These are phyloP conservation scores for Triglochin maritima DNA, from an alignment of 106 monocot species.

Conservation along the genomic window DNA sequence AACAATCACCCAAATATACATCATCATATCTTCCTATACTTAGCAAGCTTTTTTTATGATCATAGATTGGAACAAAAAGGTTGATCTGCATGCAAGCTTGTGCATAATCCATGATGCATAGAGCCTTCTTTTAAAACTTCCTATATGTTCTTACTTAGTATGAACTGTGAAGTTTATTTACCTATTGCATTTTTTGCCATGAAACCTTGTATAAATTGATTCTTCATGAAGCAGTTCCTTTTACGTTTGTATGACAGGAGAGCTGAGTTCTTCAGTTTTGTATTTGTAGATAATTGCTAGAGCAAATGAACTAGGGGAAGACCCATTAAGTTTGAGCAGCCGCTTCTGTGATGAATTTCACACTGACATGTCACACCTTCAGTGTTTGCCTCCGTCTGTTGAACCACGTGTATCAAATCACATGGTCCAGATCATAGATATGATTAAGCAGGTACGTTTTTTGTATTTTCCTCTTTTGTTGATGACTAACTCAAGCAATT, in stretches of 20 bases:
- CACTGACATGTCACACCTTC: conserved; percentile 69
- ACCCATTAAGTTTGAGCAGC: conserved; percentile 78
- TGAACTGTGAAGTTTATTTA: background rate
- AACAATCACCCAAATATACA: no score
- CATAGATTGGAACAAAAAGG: no score
- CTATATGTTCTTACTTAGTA: background rate
- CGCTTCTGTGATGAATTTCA: conserved; percentile 80
- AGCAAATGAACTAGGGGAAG: conserved; percentile 78
- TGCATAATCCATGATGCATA: background rate
- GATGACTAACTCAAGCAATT: no score
- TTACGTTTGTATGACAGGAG: conserved; percentile 58
- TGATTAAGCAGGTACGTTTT: conserved; percentile 73
- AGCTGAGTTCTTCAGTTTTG: conserved; percentile 68
- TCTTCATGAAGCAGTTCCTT: background rate
- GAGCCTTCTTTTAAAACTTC: background rate
- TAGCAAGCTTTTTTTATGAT: no score
- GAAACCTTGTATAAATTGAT: background rate
- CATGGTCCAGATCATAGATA: conserved; percentile 76
- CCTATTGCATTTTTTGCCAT: background rate
- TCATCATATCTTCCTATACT: no score
- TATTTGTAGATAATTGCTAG: conserved; percentile 93
- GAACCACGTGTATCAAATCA: conserved; percentile 86
- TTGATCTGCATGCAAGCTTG: no score
- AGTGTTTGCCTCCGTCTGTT: conserved; percentile 71
- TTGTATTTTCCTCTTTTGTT: no score